Conservation (phyloP, 495 filamentous ascomycete genomes). For the Xylaria grammica region DNA sequence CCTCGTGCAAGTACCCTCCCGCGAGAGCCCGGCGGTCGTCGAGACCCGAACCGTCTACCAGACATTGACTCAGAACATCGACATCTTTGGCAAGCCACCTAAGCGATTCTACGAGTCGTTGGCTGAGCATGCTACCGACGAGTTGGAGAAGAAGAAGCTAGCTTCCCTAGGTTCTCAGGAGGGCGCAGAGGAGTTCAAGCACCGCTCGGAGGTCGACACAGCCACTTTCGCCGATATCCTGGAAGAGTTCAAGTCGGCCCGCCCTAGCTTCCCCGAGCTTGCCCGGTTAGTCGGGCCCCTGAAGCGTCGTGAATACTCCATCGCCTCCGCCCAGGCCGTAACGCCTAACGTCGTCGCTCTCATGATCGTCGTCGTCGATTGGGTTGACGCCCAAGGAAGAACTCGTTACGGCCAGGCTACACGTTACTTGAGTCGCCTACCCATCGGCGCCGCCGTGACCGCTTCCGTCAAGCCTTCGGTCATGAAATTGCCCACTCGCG, state of each 20-base stretch:
- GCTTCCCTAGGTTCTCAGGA: conserved; percentile 78
- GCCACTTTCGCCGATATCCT: conserved; percentile 91
- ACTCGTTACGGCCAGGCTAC: conserved; percentile 93
- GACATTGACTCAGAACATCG: conserved; percentile 88
- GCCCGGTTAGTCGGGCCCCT: conserved; percentile 85
- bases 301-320: conserved; percentile 97
- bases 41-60: conserved; percentile 96
- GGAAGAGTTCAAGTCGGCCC: conserved; percentile 85
- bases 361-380: conserved; percentile 97
- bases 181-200: conserved; percentile 92
- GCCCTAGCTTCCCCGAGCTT: conserved; percentile 88
- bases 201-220: conserved; percentile 89
- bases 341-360: conserved; percentile 85
- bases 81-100: conserved; percentile 94
- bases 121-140: conserved; percentile 82
- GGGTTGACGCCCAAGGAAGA: conserved; percentile 86
- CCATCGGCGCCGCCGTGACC: conserved; percentile 76
- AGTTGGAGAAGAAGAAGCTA: conserved; percentile 80
- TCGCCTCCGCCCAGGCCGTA: conserved; percentile 93
- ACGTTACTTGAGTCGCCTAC: conserved; percentile 77
- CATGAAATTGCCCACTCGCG: conserved; percentile 87
- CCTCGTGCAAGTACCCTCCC: conserved; percentile 87
- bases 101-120: conserved; percentile 97
- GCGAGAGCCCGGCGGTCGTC: conserved; percentile 74
- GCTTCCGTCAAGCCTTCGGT: conserved; percentile 96